Conservation (phyloP, 1,284 basidiomycete genomes). For the Trametes sp. region DNA sequence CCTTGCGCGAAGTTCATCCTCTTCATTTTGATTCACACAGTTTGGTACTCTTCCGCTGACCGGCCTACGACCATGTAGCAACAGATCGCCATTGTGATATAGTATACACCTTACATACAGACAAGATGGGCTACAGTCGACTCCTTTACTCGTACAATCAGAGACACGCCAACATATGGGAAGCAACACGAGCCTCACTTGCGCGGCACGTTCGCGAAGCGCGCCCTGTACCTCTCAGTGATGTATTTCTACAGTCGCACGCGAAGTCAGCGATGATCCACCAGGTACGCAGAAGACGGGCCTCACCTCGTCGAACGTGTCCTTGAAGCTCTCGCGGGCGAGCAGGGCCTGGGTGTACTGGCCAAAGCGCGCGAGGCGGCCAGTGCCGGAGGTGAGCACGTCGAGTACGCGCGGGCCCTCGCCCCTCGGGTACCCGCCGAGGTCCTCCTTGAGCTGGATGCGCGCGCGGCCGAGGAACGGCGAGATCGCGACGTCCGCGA, state of each 20-base stretch:
- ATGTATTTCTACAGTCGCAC: constrained; percentile 12
- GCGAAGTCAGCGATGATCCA: not conserved
- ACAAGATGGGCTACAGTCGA: not conserved
- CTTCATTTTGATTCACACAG: too few species aligned
- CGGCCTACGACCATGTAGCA: not conserved
- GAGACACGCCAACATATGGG: constrained; percentile 1
- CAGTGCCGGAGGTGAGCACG: constrained; percentile 24
- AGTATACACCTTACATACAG: not conserved
- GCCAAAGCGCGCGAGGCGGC: constrained; percentile 36
- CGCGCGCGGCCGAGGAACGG: constrained; percentile 28
- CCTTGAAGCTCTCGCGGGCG: constrained; percentile 40
- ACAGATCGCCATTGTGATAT: not conserved
- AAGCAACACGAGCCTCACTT: not conserved
- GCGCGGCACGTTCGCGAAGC: constrained; percentile 7
- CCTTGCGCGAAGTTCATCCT: too few species aligned
- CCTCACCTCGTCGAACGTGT: constrained; percentile 43
- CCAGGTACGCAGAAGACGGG: not conserved
- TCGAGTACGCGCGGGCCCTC: constrained; percentile 26
- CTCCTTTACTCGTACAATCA: not conserved
- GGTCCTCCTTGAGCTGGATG: constrained; percentile 20
- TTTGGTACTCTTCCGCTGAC: not conserved
- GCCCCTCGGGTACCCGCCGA: constrained; percentile 25
- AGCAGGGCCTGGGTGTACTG: constrained; percentile 41
- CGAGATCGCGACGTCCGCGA: constrained; percentile 28
- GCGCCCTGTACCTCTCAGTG: constrained; percentile 16